Evolutionary conservation across 2,329 filamentous ascomycete genomes (phyloP).

Genomic region (Clonostachys byssicola): DNA sequence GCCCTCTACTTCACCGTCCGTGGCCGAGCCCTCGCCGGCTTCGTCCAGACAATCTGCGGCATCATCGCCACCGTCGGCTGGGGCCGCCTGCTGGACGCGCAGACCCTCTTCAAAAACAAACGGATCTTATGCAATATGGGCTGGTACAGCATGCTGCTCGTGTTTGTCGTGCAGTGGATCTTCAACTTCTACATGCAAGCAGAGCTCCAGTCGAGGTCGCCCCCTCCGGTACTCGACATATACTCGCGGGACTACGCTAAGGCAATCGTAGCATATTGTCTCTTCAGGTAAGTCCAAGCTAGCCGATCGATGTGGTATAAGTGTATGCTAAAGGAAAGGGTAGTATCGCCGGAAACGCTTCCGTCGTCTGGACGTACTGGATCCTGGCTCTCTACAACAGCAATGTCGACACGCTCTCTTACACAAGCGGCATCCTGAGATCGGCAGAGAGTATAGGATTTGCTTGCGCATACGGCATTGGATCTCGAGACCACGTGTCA

Average conservation of each 20-base stretch:
- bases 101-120: conserved; percentile 6
- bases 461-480: not conserved
- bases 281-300: not conserved
- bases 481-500: not conserved
- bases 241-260: not conserved
- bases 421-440: not conserved
- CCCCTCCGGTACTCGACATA: not conserved
- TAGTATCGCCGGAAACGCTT: not conserved
- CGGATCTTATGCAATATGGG: conserved; percentile 4
- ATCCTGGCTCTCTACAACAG: not conserved
- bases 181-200: not conserved
- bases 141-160: not conserved
- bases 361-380: not conserved
- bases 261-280: not conserved
- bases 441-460: not conserved
- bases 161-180: not conserved
- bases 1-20: conserved; percentile 11
- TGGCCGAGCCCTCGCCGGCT: conserved; percentile 8
- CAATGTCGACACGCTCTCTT: not conserved
- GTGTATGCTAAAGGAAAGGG: not conserved
- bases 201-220: not conserved
- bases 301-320: not conserved
- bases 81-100: conserved; percentile 13
- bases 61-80: conserved; percentile 12
- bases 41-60: conserved; percentile 9